phyloP scores from a whole-genome alignment of 2,329 filamentous ascomycete genomes.

The Aspergillus niger region DNA sequence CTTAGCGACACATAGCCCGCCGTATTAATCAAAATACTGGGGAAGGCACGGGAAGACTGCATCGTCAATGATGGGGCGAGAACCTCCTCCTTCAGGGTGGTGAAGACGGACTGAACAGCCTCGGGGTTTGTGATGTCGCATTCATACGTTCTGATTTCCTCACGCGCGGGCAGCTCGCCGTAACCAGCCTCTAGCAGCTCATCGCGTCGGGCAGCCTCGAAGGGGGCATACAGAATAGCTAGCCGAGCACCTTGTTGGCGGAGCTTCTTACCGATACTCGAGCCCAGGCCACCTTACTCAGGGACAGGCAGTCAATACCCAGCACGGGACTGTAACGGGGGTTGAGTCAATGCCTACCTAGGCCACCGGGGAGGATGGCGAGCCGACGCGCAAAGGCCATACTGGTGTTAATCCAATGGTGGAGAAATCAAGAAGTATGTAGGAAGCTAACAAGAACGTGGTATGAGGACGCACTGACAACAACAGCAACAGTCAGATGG shows the following conservation, averaged over 20 bases:
- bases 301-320: neutral
- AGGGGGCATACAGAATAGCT: conserved; percentile 52
- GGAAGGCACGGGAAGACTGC: conserved; percentile 31
- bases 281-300: conserved; percentile 44
- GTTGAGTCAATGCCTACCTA: conserved; percentile 35
- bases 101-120: conserved; percentile 49
- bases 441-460: neutral
- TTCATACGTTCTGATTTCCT: conserved; percentile 38
- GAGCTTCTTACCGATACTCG: conserved; percentile 46
- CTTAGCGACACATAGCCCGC: conserved; percentile 51
- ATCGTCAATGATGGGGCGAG: conserved; percentile 14
- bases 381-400: conserved; percentile 45
- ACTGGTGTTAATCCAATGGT: neutral
- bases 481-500: too few relatives aligned
- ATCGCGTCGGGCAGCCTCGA: conserved; percentile 43
- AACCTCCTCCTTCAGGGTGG: conserved; percentile 34
- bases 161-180: conserved; percentile 18
- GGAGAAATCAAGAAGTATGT: neutral
- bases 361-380: conserved; percentile 47
- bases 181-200: conserved; percentile 42
- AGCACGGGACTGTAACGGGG: neutral
- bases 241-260: conserved; percentile 45
- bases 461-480: too few relatives aligned
- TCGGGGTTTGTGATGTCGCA: conserved; percentile 54
- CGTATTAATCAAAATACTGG: conserved; percentile 46